Evolutionary conservation across 495 filamentous ascomycete species (phyloP), one percentile per base, ranked within the genome.

Genomic region (Halenospora varia): DNA sequence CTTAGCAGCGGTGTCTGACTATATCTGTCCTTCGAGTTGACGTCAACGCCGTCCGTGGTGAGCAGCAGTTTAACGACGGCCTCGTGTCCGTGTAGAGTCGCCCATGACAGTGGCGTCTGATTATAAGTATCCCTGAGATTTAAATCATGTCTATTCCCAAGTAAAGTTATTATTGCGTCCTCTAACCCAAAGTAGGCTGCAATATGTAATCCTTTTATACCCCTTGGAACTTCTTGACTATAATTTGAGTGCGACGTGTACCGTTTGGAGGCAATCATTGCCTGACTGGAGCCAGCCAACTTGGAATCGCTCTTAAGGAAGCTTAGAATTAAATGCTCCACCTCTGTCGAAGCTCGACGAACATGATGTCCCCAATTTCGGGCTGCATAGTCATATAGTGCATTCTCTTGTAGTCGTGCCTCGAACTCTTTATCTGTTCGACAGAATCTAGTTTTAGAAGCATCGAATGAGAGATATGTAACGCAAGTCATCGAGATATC

Each of bases 401-500:
- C 1, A 26, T 59, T 46, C 23, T 9, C 35, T 19, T 52, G 22
- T 80, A 80, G 0, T n/a, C n/a, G n/a, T n/a, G n/a, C n/a, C n/a
- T n/a, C n/a, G n/a, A n/a, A n/a, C n/a, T n/a, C n/a, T n/a, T n/a
- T n/a, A n/a, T n/a, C n/a, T n/a, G n/a, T n/a, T n/a, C n/a, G n/a
- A n/a, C n/a, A n/a, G n/a, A n/a, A n/a, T n/a, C n/a, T n/a, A n/a
- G n/a, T n/a, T n/a, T n/a, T n/a, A n/a, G n/a, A n/a, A n/a, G n/a
- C n/a, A n/a, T n/a, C n/a, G n/a, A n/a, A n/a, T n/a, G n/a, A n/a
- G n/a, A n/a, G n/a, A n/a, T n/a, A n/a, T n/a, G 71, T 75, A 47
- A 75, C 23, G 60, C 79, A 82, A 15, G 53, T 64, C n/a, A 18
- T 56, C 17, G 74, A 59, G n/a, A 82, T 73, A 10, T 62, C 47